A percentile compares a stretch with the other conserved stretches of the same genome.
Evolutionary conservation across 139 green algal genomes (phyloP).

Genomic region (Chlorella vulgaris): DNA sequence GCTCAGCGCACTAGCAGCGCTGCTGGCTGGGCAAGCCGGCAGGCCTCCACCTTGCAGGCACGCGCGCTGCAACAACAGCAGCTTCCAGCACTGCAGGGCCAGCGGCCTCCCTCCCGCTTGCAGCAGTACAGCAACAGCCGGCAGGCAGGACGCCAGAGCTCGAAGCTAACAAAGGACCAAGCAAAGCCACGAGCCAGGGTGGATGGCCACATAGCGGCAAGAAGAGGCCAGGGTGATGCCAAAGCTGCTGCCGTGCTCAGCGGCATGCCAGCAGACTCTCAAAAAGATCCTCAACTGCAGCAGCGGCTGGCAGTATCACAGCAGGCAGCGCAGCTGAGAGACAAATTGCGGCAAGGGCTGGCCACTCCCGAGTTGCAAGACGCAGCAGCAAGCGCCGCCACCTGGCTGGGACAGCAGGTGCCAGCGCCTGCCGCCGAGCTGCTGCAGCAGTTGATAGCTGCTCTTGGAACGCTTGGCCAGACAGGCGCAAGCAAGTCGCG

Average conservation of each 20-base stretch:
- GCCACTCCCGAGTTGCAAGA: background rate
- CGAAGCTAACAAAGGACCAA: no score
- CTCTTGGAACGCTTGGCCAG: background rate
- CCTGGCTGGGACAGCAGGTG: background rate
- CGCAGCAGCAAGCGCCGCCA: background rate
- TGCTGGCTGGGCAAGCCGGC: background rate
- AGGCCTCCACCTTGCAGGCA: background rate
- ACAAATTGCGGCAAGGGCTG: background rate
- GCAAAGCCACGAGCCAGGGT: no score
- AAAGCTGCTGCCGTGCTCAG: background rate
- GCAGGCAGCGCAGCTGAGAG: background rate
- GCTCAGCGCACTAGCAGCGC: background rate
- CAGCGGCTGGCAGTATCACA: background rate
- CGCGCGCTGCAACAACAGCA: background rate
- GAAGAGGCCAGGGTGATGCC: no score
- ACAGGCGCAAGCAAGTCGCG: slow-evolving; percentile 8
- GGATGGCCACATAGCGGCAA: no score
- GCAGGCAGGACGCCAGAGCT: background rate
- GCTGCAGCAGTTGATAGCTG: background rate
- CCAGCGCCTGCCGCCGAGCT: background rate
- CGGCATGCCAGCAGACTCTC: background rate
- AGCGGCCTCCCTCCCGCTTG: slow-evolving; percentile 6
- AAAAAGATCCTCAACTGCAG: background rate
- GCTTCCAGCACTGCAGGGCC: background rate
- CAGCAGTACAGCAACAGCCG: slow-evolving; percentile 5